Conservation (phyloP, 768 basidiomycete genomes). For the Pulveroboletus ravenelii region DNA sequence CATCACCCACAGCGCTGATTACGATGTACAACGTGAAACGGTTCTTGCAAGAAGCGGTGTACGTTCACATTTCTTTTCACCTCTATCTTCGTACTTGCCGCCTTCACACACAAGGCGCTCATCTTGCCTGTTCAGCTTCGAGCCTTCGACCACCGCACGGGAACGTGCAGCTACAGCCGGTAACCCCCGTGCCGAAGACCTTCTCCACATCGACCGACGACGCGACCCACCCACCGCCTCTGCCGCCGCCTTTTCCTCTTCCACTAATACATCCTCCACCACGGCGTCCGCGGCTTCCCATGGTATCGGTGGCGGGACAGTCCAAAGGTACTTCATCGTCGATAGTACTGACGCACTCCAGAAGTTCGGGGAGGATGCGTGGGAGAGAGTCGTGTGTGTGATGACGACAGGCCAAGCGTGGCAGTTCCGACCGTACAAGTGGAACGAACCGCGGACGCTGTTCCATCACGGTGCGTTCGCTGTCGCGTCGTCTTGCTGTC, state of each 20-base stretch:
- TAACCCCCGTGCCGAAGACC: constrained; percentile 72
- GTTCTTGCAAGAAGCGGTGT: constrained; percentile 89
- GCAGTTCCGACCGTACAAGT: constrained; percentile 99
- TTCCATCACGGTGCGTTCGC: constrained; percentile 93
- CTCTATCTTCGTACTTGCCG: too few relatives aligned
- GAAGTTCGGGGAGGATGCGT: constrained; percentile 90
- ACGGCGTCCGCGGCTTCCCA: constrained; percentile 11
- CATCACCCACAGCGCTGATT: constrained; percentile 87
- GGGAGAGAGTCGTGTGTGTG: constrained; percentile 96
- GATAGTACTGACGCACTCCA: constrained; percentile 89
- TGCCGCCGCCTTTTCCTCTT: constrained; percentile 12
- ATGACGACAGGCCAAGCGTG: constrained; percentile 98
- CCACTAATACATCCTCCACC: constrained; percentile 5
- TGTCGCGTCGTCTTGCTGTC: too few relatives aligned
- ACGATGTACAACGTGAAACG: constrained; percentile 97
- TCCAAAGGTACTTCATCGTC: constrained; percentile 77
- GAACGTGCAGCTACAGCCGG: constrained; percentile 65
- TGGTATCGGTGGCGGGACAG: constrained; percentile 24
- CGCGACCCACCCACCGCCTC: constrained; percentile 44
- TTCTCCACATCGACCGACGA: constrained; percentile 83
- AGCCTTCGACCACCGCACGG: constrained; percentile 71
- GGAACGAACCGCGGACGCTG: constrained; percentile 86
- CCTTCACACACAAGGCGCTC: neutral
- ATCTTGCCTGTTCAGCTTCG: constrained; percentile 45
- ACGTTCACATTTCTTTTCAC: constrained; percentile 23